Conservation (phyloP, 2,329 filamentous ascomycete species). For the Ceratocystiopsis minuta region DNA sequence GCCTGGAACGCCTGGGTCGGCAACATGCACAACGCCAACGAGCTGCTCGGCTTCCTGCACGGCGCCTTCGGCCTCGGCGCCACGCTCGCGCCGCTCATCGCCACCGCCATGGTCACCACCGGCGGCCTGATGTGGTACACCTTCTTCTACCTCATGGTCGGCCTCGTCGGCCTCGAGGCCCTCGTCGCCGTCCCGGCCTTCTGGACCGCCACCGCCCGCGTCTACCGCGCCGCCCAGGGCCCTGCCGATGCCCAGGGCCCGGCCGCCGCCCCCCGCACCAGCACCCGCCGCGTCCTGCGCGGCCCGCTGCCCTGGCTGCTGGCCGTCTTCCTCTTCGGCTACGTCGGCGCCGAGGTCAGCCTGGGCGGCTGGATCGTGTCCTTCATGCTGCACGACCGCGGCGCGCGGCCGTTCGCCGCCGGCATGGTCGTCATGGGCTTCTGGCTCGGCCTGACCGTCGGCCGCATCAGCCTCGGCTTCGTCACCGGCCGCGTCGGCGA, state of each 20-base stretch:
- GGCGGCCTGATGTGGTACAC: slow-evolving; percentile 46
- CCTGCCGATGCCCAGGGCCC: too few species aligned
- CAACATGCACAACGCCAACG: slow-evolving; percentile 54
- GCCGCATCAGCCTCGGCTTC: slow-evolving; percentile 56
- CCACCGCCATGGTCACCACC: slow-evolving; percentile 54
- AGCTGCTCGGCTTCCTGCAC: slow-evolving; percentile 56
- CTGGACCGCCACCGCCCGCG: slow-evolving; percentile 40
- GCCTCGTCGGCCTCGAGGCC: slow-evolving; percentile 36
- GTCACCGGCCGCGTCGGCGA: slow-evolving; percentile 58
- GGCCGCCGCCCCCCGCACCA: slow-evolving; percentile 22
- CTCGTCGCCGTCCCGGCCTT: slow-evolving; percentile 35
- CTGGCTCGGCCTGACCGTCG: slow-evolving; percentile 67
- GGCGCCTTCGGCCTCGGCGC: slow-evolving; percentile 56
- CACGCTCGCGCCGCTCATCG: slow-evolving; percentile 49
- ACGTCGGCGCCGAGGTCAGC: slow-evolving; percentile 58
- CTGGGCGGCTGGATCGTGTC: slow-evolving; percentile 55
- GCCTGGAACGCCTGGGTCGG: slow-evolving; percentile 46
- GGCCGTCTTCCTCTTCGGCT: slow-evolving; percentile 56
- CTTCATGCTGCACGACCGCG: slow-evolving; percentile 67
- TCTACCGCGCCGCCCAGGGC: slow-evolving; percentile 27
- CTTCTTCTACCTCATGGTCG: slow-evolving; percentile 63
- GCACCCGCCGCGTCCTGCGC: slow-evolving; percentile 24
- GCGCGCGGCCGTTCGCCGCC: slow-evolving; percentile 49
- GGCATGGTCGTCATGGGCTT: slow-evolving; percentile 66
- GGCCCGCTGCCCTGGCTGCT: slow-evolving; percentile 51